Evolutionary conservation across 83 land plant genomes (phyloP), one percentile per base, ranked within the genome.

Genomic region (Larix sibirica): DNA sequence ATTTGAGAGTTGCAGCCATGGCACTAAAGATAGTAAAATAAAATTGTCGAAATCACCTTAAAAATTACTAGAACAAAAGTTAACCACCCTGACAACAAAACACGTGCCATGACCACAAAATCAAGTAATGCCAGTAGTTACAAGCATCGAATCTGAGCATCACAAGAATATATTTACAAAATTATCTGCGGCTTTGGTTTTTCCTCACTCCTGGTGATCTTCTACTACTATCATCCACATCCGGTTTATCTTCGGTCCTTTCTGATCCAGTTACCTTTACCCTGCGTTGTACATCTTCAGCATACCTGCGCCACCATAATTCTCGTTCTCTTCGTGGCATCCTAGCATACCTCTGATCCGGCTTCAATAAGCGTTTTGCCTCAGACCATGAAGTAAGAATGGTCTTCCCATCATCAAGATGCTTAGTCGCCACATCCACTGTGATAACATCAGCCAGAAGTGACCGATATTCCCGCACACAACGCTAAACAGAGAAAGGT

Each of bases 321-420:
- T 95, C 95, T 47, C 93, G 86, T 8, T 94, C 98, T 79, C 92
- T 89, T 28, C 96, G 84, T 16, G 99, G 95, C 92, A 89, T 85
- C 84, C 83, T 97, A 24, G 80, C 70, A 69, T 91, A 97, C 59
- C 98, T 82, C 10, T 86, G 91, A 82, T 97, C 98, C 40, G 86
- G 13, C 58, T 92, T 97, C 23, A 97, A 26, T 3, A 89, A 74
- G 14, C 87, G 85, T 81, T 95, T 95, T 0, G 98, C 95, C 61
- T 90, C 95, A 12, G 94, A 84, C 98, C 98, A 97, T 21, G 98
- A 95, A 68, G 82, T 90, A 21, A 94, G 85, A 28, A 89, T 84
- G 13, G 86, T 90, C 81, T 90, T 97, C 6, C 95, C 98, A 62
- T 94, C 94, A 36, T 94, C 92, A 26, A 80, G 83, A n/a, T 82